Conservation (phyloP, 1,139 yeast genomes). For the Kodamaea plutei region DNA sequence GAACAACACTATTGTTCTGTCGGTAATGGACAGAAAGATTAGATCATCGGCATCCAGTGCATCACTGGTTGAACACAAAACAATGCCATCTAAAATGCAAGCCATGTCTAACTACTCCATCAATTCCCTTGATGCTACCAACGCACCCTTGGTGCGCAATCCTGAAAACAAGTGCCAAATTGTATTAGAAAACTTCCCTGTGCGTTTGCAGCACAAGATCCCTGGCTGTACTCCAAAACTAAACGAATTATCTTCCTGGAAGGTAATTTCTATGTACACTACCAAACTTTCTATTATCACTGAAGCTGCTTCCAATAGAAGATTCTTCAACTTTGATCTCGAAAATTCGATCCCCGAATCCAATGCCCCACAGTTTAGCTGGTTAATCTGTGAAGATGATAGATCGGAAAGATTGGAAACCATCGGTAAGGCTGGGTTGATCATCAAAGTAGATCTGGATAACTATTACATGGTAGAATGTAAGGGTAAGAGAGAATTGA, state of each 20-base stretch:
- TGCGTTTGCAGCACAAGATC: conserved; percentile 38
- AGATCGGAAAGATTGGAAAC: conserved; percentile 29
- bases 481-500: conserved; percentile 43
- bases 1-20: conserved; percentile 26
- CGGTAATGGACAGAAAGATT: conserved; percentile 30
- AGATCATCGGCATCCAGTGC: conserved; percentile 34
- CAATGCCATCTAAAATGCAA: conserved; percentile 8
- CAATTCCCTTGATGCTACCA: conserved; percentile 12
- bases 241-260: conserved; percentile 41
- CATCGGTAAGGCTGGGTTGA: conserved; percentile 45
- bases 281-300: conserved; percentile 27
- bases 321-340: conserved; percentile 29
- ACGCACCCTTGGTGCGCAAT: conserved; percentile 12
- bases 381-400: conserved; percentile 35
- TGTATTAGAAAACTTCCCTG: conserved; percentile 28
- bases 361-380: conserved; percentile 21
- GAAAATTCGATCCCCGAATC: conserved; percentile 15
- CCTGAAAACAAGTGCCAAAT: conserved; percentile 16
- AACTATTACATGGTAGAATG: conserved; percentile 44
- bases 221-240: conserved; percentile 26
- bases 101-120: conserved; percentile 11
- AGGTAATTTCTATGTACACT: conserved; percentile 38
- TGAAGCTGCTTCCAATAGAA: conserved; percentile 23
- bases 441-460: conserved; percentile 30
- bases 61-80: conserved; percentile 15